Evolutionary conservation across 2,329 filamentous ascomycete genomes (phyloP).

Genomic region (Fusarium sp.): DNA sequence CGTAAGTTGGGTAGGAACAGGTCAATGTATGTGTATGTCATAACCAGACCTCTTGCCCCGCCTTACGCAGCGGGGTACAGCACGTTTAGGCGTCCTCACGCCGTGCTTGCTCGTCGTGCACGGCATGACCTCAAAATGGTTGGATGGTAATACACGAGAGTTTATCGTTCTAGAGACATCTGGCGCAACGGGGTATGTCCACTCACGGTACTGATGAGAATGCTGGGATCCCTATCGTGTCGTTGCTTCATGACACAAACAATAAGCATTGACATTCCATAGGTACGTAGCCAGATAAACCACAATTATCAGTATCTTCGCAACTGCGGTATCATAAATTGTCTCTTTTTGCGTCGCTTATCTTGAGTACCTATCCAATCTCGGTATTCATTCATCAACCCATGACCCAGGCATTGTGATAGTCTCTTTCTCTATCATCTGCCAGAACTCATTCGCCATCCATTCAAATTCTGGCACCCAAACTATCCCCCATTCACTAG

Average conservation of each 20-base stretch:
- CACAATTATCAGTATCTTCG: background rate
- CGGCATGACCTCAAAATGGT: background rate
- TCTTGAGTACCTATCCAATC: background rate
- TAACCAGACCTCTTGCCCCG: slow-evolving; percentile 3
- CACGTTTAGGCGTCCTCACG: background rate
- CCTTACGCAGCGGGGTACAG: slow-evolving; percentile 3
- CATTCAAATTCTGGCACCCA: slow-evolving; percentile 43
- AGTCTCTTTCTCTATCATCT: slow-evolving; percentile 15
- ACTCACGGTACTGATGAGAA: background rate
- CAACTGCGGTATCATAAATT: background rate
- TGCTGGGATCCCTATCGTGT: background rate
- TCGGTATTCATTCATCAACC: slow-evolving; percentile 28
- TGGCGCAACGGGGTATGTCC: background rate
- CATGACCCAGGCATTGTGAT: slow-evolving; percentile 41
- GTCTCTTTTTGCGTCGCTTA: background rate
- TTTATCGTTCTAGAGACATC: background rate
- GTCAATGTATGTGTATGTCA: background rate
- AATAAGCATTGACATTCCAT: background rate
- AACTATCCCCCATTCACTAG: slow-evolving; percentile 33
- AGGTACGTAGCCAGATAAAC: background rate
- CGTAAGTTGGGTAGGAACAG: background rate
- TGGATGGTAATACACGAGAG: background rate
- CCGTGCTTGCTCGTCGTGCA: background rate
- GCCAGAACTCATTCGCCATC: slow-evolving; percentile 44
- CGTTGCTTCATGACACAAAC: background rate